Percentiles rank a stretch among this genome's conserved stretches.
These are phyloP conservation scores for Bryum argenteum DNA, from an alignment of 225 moss, liverwort and hornwort species.

Conservation along the genomic window DNA sequence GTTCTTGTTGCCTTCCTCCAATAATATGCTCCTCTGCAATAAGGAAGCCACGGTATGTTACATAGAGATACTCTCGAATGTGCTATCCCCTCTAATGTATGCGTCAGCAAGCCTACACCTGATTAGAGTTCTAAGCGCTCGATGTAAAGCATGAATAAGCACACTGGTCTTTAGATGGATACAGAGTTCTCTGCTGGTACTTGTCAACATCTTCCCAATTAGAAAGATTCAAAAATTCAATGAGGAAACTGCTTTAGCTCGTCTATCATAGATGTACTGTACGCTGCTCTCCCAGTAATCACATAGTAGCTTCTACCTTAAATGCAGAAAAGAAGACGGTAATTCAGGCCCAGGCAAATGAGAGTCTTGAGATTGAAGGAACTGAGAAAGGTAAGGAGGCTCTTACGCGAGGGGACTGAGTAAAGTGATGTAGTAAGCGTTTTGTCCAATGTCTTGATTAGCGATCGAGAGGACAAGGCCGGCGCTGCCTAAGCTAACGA, in stretches of 20 bases:
- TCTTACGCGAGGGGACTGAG: constrained; percentile 98
- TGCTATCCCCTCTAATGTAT: neutral
- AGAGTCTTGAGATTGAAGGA: neutral
- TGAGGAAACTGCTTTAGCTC: neutral
- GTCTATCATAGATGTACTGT: neutral
- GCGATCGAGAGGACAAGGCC: constrained; percentile 94
- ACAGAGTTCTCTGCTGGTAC: neutral
- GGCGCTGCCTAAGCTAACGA: constrained; percentile 85
- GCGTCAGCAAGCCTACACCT: neutral
- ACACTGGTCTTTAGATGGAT: too few relatives aligned
- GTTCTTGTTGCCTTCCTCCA: constrained; percentile 94
- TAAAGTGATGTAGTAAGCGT: constrained; percentile 79
- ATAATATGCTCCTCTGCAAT: constrained; percentile 83
- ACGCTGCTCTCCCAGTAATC: neutral
- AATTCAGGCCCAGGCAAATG: constrained; percentile 8
- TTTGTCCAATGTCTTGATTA: constrained; percentile 79
- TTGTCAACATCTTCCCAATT: neutral
- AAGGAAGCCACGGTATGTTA: constrained; percentile 18
- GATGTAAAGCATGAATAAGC: neutral
- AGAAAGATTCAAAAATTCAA: neutral
- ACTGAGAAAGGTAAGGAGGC: neutral
- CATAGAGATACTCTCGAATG: neutral
- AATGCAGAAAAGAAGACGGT: neutral
- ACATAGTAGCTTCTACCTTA: neutral
- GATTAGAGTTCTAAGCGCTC: neutral